Evolutionary conservation across 1,139 yeast genomes (phyloP).

Genomic region (Neolecta irregularis): DNA sequence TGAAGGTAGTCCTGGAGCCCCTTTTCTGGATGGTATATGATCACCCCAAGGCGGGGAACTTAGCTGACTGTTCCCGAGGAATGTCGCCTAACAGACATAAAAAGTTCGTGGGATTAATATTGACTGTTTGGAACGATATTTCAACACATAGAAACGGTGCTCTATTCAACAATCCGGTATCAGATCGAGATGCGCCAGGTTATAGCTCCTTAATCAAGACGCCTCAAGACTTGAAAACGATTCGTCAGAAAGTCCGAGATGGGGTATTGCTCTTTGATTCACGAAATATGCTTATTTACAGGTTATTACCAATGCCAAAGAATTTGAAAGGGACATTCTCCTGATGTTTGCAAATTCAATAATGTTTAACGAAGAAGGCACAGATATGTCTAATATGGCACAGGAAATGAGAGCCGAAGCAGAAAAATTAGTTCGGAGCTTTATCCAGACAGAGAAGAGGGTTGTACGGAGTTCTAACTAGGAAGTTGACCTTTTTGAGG

Average conservation of each 20-base stretch:
- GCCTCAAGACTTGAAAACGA: constrained; percentile 3
- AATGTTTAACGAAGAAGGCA: constrained; percentile 2
- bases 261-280: too few species aligned
- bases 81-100: too few species aligned
- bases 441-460: constrained; percentile 1
- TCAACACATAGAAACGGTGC: constrained; percentile 2
- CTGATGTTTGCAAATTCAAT: constrained; percentile 2
- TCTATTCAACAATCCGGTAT: constrained; percentile 1
- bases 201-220: background rate
- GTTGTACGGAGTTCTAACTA: too few species aligned
- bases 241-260: constrained; percentile 2
- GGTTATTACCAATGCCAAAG: constrained; percentile 2
- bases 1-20: too few species aligned
- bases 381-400: constrained; percentile 1
- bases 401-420: background rate
- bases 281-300: too few species aligned
- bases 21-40: too few species aligned
- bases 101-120: background rate
- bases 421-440: constrained; percentile 1
- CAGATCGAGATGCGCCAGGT: constrained; percentile 3
- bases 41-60: too few species aligned
- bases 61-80: too few species aligned
- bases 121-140: constrained; percentile 1
- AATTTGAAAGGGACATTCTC: constrained; percentile 1
- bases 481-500: too few species aligned